Evolutionary conservation across 148 eudicot genomes (phyloP).

Genomic region (Amaranthus hypochondriacus): DNA sequence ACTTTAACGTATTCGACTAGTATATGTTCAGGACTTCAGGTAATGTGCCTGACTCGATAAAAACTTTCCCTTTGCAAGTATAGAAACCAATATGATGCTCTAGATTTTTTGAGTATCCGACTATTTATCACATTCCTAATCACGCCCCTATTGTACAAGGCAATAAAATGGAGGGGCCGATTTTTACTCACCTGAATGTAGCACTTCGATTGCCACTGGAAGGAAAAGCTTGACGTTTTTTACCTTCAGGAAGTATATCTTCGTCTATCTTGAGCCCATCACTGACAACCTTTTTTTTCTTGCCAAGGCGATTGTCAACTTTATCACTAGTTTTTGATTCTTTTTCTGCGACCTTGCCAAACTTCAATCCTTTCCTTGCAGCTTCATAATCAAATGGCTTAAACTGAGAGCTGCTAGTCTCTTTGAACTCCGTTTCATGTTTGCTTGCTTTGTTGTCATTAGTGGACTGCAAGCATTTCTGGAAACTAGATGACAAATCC

Average conservation of each 20-base stretch:
- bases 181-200: slow-evolving; percentile 47
- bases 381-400: slow-evolving; percentile 75
- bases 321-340: slow-evolving; percentile 17
- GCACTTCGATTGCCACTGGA: slow-evolving; percentile 88
- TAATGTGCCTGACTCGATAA: neutral
- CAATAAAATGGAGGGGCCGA: slow-evolving; percentile 11
- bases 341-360: slow-evolving; percentile 33
- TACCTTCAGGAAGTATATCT: slow-evolving; percentile 52
- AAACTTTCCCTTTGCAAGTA: neutral
- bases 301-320: slow-evolving; percentile 8
- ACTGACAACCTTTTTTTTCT: slow-evolving; percentile 28
- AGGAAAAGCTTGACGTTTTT: slow-evolving; percentile 91
- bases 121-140: slow-evolving; percentile 6
- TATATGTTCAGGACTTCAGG: too few species aligned
- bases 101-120: neutral
- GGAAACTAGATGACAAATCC: slow-evolving; percentile 74
- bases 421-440: slow-evolving; percentile 18
- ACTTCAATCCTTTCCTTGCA: slow-evolving; percentile 50
- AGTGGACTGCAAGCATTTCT: slow-evolving; percentile 50
- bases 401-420: slow-evolving; percentile 31
- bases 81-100: neutral
- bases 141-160: neutral
- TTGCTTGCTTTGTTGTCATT: slow-evolving; percentile 27
- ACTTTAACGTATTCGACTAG: too few species aligned
- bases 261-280: slow-evolving; percentile 34